A percentile compares a stretch with the other conserved stretches of the same genome.
Conservation (phyloP, 2,329 filamentous ascomycete species). For the Clarireedia paspali region DNA sequence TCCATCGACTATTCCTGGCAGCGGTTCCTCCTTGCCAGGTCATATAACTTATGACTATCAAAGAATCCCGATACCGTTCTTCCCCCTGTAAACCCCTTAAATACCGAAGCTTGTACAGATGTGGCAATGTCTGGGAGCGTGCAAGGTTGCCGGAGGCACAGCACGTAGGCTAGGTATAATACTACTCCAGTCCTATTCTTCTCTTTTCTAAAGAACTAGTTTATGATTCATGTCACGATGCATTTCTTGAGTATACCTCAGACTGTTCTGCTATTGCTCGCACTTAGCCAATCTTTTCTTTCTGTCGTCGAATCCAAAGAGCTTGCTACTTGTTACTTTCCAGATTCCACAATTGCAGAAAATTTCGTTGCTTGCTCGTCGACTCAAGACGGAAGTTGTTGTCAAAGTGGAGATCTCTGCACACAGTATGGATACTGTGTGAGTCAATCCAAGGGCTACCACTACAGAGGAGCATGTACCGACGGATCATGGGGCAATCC, state of each 20-base stretch:
- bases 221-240: background rate
- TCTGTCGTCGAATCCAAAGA: background rate
- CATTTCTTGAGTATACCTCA: background rate
- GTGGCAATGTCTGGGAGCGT: background rate
- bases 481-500: slow-evolving; percentile 15
- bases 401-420: slow-evolving; percentile 11
- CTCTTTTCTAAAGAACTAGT: background rate
- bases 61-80: background rate
- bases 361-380: slow-evolving; percentile 12
- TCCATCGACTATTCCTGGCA: too few relatives aligned
- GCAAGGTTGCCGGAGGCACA: background rate
- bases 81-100: background rate
- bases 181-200: background rate
- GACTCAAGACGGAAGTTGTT: slow-evolving; percentile 13
- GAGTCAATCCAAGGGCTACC: slow-evolving; percentile 13
- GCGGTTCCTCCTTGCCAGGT: too few relatives aligned
- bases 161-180: too few relatives aligned
- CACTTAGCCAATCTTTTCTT: background rate
- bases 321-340: slow-evolving; percentile 9
- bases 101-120: background rate
- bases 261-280: background rate
- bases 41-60: too few relatives aligned
- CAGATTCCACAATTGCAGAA: slow-evolving; percentile 8
- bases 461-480: slow-evolving; percentile 17
- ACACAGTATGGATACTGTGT: slow-evolving; percentile 14